Base-by-base conservation (phyloP, 371 early-diverging fungal genomes). In the Lichtheimia hyalospora region DNA sequence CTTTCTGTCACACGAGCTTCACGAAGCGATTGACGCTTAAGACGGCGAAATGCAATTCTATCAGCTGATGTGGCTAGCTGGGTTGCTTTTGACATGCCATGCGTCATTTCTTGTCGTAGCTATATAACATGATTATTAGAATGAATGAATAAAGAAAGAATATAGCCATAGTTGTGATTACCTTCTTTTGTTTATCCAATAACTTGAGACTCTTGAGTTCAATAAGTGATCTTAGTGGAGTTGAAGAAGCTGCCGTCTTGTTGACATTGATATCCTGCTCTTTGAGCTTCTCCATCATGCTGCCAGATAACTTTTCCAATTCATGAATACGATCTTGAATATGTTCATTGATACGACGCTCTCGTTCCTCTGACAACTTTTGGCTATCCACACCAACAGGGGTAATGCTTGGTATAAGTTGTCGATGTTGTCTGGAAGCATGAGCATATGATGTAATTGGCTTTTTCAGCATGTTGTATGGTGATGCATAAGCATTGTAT, bases 1-100 rank as follows among this genome's bases (percentile, higher is more conserved):
- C 86, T 89, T 70, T 97, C 97, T 2, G 96, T 95, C 74, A 90
- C 87, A 16, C 92, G 83, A 1, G 94, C 94, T 61, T 97, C 97
- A 21, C 96, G 87, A 51, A 93, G 69, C 0, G 93, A 87, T 64
- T 91, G 93, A 66, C 92, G 94, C 85, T 96, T 96, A 82, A 91
- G 81, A 16, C 94, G 84, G 40, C 93, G 86, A 68, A 88, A 95
- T 3, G 86, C 79, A 2, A 86, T 61, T 41, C 96, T 81, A 70
- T 97, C 94, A 0, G 87, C 75, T 0, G 89, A 84, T 10, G 96
- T 91, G 2, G 86, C 84, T 41, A 96, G 71, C 44, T 89, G 88
- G 13, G 96, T 90, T 2, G 84, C 76, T 23, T 79, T 79, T 5
- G 74, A 74, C 73, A 89, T 76, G 34, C 88, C 86, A 49, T 83